Conservation (phyloP, 192 early-diverging fungal species). For the Funneliformis geosporum region DNA sequence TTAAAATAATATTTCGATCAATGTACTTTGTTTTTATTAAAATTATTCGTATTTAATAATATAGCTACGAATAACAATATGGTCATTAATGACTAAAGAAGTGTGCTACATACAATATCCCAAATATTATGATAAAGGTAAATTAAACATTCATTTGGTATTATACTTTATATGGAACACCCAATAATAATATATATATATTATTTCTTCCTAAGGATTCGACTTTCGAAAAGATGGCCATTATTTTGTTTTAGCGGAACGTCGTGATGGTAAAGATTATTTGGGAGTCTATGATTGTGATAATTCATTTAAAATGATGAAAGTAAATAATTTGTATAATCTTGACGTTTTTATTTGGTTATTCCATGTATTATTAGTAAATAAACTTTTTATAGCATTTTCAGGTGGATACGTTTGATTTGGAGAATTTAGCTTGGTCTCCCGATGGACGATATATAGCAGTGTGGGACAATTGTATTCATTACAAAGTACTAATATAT, state of each 20-base stretch:
- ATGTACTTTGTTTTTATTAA: conserved; percentile 14
- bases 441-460: conserved; percentile 81
- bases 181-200: neutral
- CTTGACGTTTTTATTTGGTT: neutral
- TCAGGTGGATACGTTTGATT: conserved; percentile 67
- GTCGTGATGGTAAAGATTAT: conserved; percentile 64
- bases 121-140: conserved; percentile 63
- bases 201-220: conserved; percentile 39
- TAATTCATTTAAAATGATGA: conserved; percentile 62
- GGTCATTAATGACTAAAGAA: conserved; percentile 60
- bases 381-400: conserved; percentile 58
- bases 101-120: conserved; percentile 67
- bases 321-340: conserved; percentile 46
- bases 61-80: conserved; percentile 65
- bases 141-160: neutral
- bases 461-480: conserved; percentile 69
- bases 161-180: neutral
- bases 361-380: neutral
- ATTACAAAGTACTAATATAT: conserved; percentile 76
- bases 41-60: neutral
- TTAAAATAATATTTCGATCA: neutral
- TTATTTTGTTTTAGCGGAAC: conserved; percentile 63
- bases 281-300: conserved; percentile 62
- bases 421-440: conserved; percentile 79
- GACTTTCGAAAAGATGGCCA: conserved; percentile 60